Conservation (phyloP, 495 filamentous ascomycete species). For the Aspergillus egyptiacus region DNA sequence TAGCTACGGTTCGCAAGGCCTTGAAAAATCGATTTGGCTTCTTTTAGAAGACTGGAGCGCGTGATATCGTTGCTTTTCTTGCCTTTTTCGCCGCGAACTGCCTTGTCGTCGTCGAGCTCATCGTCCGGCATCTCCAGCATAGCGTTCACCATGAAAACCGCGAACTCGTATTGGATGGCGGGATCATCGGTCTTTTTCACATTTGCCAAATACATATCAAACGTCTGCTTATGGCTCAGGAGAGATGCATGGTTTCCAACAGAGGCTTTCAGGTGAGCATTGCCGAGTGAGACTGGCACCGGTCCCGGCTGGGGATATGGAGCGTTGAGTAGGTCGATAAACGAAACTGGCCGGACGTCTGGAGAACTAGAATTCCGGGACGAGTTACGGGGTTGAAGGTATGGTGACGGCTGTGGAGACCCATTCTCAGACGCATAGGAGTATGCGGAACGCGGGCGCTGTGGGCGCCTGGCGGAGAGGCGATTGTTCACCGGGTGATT, state of each 20-base stretch:
- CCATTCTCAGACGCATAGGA: constrained; percentile 67
- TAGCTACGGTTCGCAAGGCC: constrained; percentile 79
- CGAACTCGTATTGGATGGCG: constrained; percentile 87
- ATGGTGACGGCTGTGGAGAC: constrained; percentile 46
- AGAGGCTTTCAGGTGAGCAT: constrained; percentile 64
- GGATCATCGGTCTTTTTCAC: constrained; percentile 94
- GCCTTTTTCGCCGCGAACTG: constrained; percentile 24
- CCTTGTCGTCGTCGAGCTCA: constrained; percentile 38
- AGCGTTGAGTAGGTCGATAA: constrained; percentile 79
- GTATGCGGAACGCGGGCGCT: constrained; percentile 62
- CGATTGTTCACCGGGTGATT: constrained; percentile 43
- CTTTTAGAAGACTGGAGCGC: constrained; percentile 66
- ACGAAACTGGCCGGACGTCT: constrained; percentile 71
- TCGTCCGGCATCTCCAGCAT: constrained; percentile 57
- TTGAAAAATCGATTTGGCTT: constrained; percentile 83
- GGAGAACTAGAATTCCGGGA: constrained; percentile 65
- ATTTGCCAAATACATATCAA: constrained; percentile 96
- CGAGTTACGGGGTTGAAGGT: constrained; percentile 46
- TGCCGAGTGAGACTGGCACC: constrained; percentile 60
- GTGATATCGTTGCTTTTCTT: constrained; percentile 40
- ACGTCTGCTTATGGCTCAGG: constrained; percentile 80
- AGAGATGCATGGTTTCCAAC: constrained; percentile 86
- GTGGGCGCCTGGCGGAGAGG: constrained; percentile 47
- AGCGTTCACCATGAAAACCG: constrained; percentile 82
- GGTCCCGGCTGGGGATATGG: constrained; percentile 84